Evolutionary conservation across 352 stramenopile species (phyloP).

Genomic region (Globisporangium paddicum): DNA sequence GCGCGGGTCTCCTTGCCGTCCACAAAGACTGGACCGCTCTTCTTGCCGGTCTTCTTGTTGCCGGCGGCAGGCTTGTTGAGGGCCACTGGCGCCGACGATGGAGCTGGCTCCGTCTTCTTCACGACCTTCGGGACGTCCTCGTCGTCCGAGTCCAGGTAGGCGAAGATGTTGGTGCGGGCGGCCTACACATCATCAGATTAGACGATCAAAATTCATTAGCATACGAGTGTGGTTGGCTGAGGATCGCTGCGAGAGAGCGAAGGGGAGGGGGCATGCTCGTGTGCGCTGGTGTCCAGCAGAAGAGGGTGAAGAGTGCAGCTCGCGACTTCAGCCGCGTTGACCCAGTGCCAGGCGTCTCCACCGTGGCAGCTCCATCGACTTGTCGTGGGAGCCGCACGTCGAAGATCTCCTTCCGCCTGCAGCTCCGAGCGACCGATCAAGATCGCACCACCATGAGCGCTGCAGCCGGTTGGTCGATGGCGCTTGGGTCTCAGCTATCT

Average conservation of each 20-base stretch:
- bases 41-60: constrained; percentile 81
- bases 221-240: neutral
- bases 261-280: neutral
- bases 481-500: neutral
- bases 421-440: neutral
- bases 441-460: neutral
- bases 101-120: constrained; percentile 46
- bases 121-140: constrained; percentile 65
- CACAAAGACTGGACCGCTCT: constrained; percentile 30
- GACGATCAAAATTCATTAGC: neutral
- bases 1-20: constrained; percentile 40
- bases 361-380: neutral
- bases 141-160: constrained; percentile 72
- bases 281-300: neutral
- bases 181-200: constrained; percentile 19
- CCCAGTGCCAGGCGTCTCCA: no score
- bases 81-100: constrained; percentile 49
- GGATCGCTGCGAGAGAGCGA: neutral
- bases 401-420: neutral
- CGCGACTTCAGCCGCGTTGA: no score
- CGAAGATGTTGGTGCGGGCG: constrained; percentile 66
- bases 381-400: neutral
- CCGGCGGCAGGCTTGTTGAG: constrained; percentile 82
- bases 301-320: neutral
- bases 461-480: neutral